Evolutionary conservation across 2,329 filamentous ascomycete genomes (phyloP).

Genomic region (Anthostomella pinea): DNA sequence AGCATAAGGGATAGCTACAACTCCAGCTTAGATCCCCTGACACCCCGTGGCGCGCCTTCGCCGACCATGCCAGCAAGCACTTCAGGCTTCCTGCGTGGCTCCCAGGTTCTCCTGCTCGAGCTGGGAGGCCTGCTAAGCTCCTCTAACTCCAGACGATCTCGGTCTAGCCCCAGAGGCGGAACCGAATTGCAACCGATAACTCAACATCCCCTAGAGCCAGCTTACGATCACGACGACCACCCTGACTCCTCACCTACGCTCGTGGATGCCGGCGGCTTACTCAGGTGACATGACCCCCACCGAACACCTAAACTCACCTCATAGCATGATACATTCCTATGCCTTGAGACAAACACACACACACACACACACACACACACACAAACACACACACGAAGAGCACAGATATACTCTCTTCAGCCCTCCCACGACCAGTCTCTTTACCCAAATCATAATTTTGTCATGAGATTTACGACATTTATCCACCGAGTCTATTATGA

Average conservation of each 20-base stretch:
- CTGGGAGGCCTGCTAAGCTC: constrained; percentile 53
- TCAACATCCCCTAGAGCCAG: constrained; percentile 37
- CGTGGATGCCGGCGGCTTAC: constrained; percentile 40
- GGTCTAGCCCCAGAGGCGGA: constrained; percentile 32
- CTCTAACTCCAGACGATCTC: constrained; percentile 30
- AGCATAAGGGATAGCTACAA: constrained; percentile 41
- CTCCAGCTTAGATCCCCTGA: constrained; percentile 40
- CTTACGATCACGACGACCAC: constrained; percentile 30
- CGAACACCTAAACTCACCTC: no score
- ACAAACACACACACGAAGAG: neutral
- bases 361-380: neutral
- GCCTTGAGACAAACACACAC: no score
- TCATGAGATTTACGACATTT: constrained; percentile 25
- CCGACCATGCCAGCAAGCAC: constrained; percentile 44
- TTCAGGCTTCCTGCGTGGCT: constrained; percentile 50
- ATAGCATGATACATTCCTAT: no score
- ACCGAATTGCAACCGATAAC: constrained; percentile 48
- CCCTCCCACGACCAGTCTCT: no score
- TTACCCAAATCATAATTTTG: no score
- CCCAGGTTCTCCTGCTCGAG: constrained; percentile 57
- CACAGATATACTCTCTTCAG: no score
- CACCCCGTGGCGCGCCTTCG: constrained; percentile 37
- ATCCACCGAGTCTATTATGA: constrained; percentile 17
- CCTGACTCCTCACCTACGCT: constrained; percentile 34
- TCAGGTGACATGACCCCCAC: constrained; percentile 23